Percentiles rank a stretch among this genome's conserved stretches.
phyloP scores from a whole-genome alignment of 768 basidiomycete genomes.

The Naganishia randhawae region DNA sequence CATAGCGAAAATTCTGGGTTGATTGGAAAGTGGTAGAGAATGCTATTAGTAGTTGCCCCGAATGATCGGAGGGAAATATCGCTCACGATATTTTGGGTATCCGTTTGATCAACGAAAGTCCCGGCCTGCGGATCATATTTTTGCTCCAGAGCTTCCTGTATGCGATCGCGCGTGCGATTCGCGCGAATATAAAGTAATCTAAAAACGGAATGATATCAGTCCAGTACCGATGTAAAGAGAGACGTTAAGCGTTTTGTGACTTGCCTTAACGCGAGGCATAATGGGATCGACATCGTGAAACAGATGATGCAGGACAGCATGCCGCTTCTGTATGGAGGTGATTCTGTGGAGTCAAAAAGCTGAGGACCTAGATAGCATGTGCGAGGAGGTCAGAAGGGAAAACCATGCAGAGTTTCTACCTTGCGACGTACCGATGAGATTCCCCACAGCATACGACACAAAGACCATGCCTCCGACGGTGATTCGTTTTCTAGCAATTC shows the following conservation, averaged over 20 bases:
- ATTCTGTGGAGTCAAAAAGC: constrained; percentile 34
- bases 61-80: background rate
- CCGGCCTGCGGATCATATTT: constrained; percentile 17
- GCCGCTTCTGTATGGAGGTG: constrained; percentile 34
- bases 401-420: background rate
- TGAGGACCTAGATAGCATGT: background rate
- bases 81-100: constrained; percentile 20
- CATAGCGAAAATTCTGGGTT: constrained; percentile 18
- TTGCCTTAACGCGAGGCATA: constrained; percentile 25
- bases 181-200: constrained; percentile 14
- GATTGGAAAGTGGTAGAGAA: background rate
- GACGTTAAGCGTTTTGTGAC: background rate
- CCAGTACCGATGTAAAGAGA: background rate
- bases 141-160: constrained; percentile 17
- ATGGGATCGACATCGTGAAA: constrained; percentile 31
- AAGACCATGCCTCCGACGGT: constrained; percentile 36
- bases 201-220: background rate
- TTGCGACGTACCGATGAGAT: constrained; percentile 35
- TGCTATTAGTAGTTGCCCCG: background rate
- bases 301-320: constrained; percentile 35
- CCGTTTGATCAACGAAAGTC: constrained; percentile 23
- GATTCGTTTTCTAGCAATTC: constrained; percentile 29
- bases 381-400: background rate
- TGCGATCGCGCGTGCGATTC: constrained; percentile 19
- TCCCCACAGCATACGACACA: constrained; percentile 36